A percentile compares a stretch with the other conserved stretches of the same genome.
Evolutionary conservation across 1,139 yeast species (phyloP).

Genomic region (Pneumocystis oryctolagi): DNA sequence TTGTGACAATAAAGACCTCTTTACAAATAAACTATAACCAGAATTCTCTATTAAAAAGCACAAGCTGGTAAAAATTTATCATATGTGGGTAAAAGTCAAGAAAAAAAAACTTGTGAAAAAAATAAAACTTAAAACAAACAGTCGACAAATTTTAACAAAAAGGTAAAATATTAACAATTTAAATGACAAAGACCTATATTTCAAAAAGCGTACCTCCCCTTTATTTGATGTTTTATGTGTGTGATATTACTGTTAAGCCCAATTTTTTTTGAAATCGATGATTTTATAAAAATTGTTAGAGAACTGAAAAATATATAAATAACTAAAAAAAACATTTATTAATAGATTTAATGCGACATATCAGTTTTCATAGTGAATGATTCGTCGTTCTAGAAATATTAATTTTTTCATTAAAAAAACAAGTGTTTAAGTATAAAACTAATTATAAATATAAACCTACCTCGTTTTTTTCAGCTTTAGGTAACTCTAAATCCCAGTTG

Average conservation of each 20-base stretch:
- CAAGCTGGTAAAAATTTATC: no score
- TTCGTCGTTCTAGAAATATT: not conserved
- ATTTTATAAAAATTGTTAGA: not conserved
- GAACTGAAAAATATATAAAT: not conserved
- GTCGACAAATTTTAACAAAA: no score
- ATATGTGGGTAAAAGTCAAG: no score
- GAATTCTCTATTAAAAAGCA: no score
- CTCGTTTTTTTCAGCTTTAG: not conserved
- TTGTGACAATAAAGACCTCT: not conserved
- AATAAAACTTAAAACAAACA: no score
- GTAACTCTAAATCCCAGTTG: not conserved
- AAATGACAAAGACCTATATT: no score
- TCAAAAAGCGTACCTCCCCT: no score
- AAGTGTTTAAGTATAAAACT: not conserved
- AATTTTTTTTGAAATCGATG: no score
- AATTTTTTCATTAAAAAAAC: not conserved
- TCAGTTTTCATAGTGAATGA: not conserved
- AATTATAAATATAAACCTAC: not conserved
- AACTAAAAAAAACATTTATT: not conserved
- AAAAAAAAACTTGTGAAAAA: no score
- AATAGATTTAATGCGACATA: not conserved
- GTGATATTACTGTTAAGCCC: no score
- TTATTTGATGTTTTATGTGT: no score
- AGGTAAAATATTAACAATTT: no score
- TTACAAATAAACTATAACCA: not conserved